Percentiles rank a stretch among this genome's conserved stretches.
Evolutionary conservation across 176 grass and related monocot genomes (phyloP).

Genomic region (Oryza meridionalis): DNA sequence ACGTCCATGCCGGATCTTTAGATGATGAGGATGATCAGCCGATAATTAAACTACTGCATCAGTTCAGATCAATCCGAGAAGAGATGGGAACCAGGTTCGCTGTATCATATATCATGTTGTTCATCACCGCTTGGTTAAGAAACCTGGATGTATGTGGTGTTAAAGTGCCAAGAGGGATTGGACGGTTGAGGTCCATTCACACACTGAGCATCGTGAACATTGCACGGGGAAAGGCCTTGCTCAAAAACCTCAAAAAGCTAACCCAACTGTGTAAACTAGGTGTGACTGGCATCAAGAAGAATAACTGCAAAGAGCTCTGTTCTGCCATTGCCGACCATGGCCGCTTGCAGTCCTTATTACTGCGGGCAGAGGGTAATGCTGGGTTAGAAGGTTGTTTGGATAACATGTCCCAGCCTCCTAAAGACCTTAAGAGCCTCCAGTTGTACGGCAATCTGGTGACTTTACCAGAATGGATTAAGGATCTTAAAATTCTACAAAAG

Average conservation of each 20-base stretch:
- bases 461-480: neutral
- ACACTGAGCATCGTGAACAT: neutral
- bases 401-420: neutral
- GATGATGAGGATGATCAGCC: no score
- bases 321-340: neutral
- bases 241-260: neutral
- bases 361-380: neutral
- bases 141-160: neutral
- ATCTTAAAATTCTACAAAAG: neutral
- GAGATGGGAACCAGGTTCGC: no score
- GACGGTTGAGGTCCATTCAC: neutral
- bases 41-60: accelerated
- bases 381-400: neutral
- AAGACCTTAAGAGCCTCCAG: neutral
- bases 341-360: neutral
- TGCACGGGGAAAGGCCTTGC: neutral
- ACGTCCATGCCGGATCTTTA: neutral
- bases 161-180: neutral
- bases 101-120: no score
- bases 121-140: neutral
- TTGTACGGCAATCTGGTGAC: neutral
- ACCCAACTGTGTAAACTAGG: neutral
- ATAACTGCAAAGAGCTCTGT: neutral
- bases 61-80: no score
- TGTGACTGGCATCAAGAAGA: neutral